Evolutionary conservation across 1,284 basidiomycete species (phyloP), one percentile per base, ranked within the genome.

Genomic region (Sutorius eximius): DNA sequence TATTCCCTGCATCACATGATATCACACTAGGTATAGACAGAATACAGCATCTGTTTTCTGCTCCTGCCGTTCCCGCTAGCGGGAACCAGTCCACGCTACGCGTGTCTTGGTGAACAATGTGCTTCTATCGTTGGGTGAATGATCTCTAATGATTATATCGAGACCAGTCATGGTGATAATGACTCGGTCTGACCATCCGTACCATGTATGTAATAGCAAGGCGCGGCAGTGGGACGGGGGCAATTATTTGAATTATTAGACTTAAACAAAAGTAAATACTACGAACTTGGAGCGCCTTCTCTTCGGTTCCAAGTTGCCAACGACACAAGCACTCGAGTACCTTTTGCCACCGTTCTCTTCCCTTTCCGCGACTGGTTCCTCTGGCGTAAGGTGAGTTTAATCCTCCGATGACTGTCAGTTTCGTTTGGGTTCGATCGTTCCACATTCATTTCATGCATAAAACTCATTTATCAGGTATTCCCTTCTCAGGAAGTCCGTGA

Each of bases 21-120:
- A 67, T 70, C 68, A 69, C 61, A 36, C 51, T 58, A 60, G 49
- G 59, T 55, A 55, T 69, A 69, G 63, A 70, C 61, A 67, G 53
- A 63, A 56, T 52, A 55, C 53, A 57, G 24, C 45, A n/a, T 29
- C 46, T 58, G 48, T 59, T 66, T 48, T 56, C 41, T 64, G 62
- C 55, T 53, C 56, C 52, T 56, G 24, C 51, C 44, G 55, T 52
- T 33, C 41, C 27, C 27, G 29, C 11, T 13, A 16, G 40, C 41
- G 45, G 42, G 34, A 37, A 18, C 22, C 6, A n/a, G 20, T 18
- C 13, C 8, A 37, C 22, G n/a, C 37, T 34, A 13, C 12, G 13
- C 22, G 22, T 20, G 29, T 27, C n/a, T 29, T 24, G 2, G n/a
- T 27, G 32, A 24, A 40, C 15, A 9, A 38, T 24, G 16, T 33